A percentile compares a stretch with the other conserved stretches of the same genome.
These are phyloP conservation scores for Danielia reshetovae DNA, from an alignment of 805 yeast genomes.

Conservation along the genomic window DNA sequence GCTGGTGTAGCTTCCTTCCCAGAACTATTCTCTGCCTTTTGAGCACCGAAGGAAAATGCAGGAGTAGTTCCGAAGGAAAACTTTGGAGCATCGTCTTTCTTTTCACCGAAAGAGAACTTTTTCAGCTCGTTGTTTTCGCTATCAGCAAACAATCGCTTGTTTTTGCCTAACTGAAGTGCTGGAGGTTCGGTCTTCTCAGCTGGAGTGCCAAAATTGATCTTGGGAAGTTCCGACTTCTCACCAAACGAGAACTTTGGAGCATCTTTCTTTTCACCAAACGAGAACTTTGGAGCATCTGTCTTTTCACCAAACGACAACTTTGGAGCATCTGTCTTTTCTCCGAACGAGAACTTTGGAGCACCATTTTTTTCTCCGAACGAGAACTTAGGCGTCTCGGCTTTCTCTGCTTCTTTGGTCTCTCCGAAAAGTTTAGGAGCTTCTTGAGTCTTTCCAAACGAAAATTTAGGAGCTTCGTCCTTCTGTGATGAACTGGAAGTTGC, in stretches of 20 bases:
- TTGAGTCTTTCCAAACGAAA: background rate
- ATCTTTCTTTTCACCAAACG: conserved; percentile 14
- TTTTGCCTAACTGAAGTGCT: no score
- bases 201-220: conserved; percentile 3
- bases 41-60: conserved; percentile 12
- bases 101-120: background rate
- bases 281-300: conserved; percentile 11
- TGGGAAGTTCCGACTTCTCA: conserved; percentile 1
- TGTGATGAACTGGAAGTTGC: no score
- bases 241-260: conserved; percentile 4
- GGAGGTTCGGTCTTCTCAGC: background rate
- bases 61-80: conserved; percentile 4
- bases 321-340: conserved; percentile 3
- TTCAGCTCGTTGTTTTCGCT: background rate
- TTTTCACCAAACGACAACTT: conserved; percentile 6
- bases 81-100: conserved; percentile 3
- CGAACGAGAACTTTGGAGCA: conserved; percentile 2
- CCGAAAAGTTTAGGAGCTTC: background rate
- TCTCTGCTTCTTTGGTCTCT: background rate
- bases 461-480: no score
- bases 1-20: conserved; percentile 8
- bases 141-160: background rate
- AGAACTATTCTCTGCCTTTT: conserved; percentile 4
- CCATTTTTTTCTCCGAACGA: conserved; percentile 14
- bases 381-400: conserved; percentile 11